Conservation (phyloP, 345 rosid species). For the Salix exigua region DNA sequence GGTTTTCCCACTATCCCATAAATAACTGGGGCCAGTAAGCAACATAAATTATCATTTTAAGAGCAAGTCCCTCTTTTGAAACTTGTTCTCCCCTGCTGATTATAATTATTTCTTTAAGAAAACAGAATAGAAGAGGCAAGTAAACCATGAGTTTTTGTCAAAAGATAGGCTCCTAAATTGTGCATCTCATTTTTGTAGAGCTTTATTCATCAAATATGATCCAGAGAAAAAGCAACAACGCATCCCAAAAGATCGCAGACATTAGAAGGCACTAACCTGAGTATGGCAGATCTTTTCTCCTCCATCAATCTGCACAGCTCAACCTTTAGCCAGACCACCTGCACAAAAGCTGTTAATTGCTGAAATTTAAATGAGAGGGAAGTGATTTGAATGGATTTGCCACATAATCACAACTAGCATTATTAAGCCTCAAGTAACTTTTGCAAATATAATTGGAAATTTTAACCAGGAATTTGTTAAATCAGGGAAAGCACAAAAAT, state of each 20-base stretch:
- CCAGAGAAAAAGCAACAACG: background rate
- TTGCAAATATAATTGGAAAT: background rate
- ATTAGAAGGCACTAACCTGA: constrained; percentile 54
- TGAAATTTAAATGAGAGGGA: constrained; percentile 48
- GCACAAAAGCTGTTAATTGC: constrained; percentile 46
- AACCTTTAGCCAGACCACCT: constrained; percentile 90
- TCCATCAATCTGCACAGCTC: constrained; percentile 77
- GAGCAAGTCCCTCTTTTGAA: constrained; percentile 18
- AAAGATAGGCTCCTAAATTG: background rate
- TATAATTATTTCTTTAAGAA: too few relatives aligned
- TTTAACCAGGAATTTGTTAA: background rate
- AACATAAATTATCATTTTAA: background rate
- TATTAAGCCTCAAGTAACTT: constrained; percentile 9
- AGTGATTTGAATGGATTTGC: constrained; percentile 2
- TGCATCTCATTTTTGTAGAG: too few relatives aligned
- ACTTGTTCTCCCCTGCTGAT: too few relatives aligned
- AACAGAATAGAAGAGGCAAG: constrained; percentile 5
- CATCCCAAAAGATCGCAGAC: background rate
- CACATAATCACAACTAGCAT: constrained; percentile 5
- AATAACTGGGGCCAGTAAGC: constrained; percentile 4
- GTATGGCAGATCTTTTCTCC: constrained; percentile 77
- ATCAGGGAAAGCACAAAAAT: constrained; percentile 7
- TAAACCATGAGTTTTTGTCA: background rate
- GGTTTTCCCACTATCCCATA: background rate
- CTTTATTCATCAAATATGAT: background rate